A percentile compares a stretch with the other conserved stretches of the same genome.
These are phyloP conservation scores for Suzukiozyma palmioleophila DNA, from an alignment of 1,139 yeast species.

Conservation along the genomic window DNA sequence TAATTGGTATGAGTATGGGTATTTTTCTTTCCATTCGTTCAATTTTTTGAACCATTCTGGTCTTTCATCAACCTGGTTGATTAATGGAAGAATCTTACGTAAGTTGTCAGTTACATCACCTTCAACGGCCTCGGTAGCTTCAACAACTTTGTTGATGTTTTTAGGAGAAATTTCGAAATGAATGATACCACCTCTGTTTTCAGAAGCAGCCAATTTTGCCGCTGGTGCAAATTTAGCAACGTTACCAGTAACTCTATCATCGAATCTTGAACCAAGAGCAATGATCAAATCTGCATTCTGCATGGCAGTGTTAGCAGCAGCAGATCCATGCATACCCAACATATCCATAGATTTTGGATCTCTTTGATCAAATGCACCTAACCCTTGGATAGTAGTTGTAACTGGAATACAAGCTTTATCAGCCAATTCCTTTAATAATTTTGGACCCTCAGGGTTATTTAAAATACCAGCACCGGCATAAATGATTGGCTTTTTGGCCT, in stretches of 20 bases:
- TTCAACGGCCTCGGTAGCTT: constrained; percentile 94
- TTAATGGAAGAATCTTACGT: constrained; percentile 64
- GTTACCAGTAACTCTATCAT: constrained; percentile 94
- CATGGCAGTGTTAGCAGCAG: constrained; percentile 90
- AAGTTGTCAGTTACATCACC: constrained; percentile 89
- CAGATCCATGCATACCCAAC: constrained; percentile 98
- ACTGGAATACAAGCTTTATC: constrained; percentile 93
- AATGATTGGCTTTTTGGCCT: constrained; percentile 81
- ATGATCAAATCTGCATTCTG: constrained; percentile 90
- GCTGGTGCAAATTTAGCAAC: constrained; percentile 88
- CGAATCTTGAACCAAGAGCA: constrained; percentile 96
- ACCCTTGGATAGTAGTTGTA: constrained; percentile 89
- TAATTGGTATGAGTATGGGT: constrained; percentile 74
- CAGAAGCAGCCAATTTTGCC: constrained; percentile 83
- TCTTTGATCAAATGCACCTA: constrained; percentile 91
- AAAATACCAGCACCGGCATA: constrained; percentile 92
- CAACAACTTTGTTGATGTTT: constrained; percentile 95
- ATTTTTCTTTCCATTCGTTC: constrained; percentile 77
- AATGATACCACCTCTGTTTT: constrained; percentile 89
- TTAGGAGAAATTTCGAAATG: constrained; percentile 96
- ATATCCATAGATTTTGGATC: constrained; percentile 89
- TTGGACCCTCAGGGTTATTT: constrained; percentile 78
- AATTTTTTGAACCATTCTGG: constrained; percentile 75
- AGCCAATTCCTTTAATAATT: constrained; percentile 72
- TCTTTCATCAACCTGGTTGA: constrained; percentile 58